Evolutionary conservation across 1,139 yeast genomes (phyloP), one percentile per base, ranked within the genome.

Genomic region (Yamadazyma buinensis): DNA sequence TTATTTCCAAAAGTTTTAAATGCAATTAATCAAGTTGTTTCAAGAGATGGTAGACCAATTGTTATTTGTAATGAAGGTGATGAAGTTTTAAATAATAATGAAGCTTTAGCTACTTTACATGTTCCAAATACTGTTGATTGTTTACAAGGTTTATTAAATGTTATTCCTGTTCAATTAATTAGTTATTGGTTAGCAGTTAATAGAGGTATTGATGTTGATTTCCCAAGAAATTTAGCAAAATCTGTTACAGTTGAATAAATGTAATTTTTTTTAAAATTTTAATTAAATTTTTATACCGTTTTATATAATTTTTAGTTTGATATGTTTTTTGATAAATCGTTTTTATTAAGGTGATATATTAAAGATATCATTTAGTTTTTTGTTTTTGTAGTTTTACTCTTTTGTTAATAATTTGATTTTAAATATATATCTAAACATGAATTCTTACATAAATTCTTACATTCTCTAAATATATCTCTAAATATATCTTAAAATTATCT

Each of bases 151-250:
- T 72, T 94, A 54, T 72, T 94, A 57, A 94, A 92, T 58, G 95
- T 94, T 47, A 79, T 94, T 52, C 98, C 98, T 38, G 66, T 94
- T 57, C 99, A 94, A 67, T 75, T 94, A 59, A 90, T 90, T 80
- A 84, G 96, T 57, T 94, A 94, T 71, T 90, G 97, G 94, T 75
- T 94, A 55, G 97, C 98, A 34, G 92, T 87, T 38, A 81, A 84
- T 65, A 84, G 92, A 59, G 97, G 97, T 28, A 84, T 86, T 52
- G 95, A 94, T 59, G 98, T 94, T 39, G 99, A 94, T 62, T 92
- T 92, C 79, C 99, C 99, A 49, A 83, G 98, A 67, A 94, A 94
- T 69, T 77, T 94, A 68, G 99, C 99, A 46, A 94, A 94, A 72
- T 83, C 95, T 30, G 98, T 94, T 40, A 94, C 99, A 35, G 98